Evolutionary conservation across 345 rosid species (phyloP), one percentile per base, ranked within the genome.

Genomic region (Salix viminalis): DNA sequence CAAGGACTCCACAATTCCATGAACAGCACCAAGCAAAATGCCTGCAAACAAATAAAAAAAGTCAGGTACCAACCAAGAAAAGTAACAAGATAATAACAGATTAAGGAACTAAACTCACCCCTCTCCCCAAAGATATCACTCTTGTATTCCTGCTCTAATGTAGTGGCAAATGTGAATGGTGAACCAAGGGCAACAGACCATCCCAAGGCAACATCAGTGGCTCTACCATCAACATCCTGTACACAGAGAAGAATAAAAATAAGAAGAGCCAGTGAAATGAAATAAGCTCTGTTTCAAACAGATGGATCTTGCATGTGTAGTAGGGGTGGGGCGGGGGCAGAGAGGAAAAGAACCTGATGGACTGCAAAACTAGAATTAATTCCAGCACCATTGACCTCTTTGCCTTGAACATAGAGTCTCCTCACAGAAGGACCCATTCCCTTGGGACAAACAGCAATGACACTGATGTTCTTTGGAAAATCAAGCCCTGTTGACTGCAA

Each of bases 341-440:
- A n/a, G 73, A 70, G 42, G 60, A 34, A 75, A 41, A 26, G 46
- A 32, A 91, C 97, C 97, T 91, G 97, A 79, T 94, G 98, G 23
- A 92, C 97, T 14, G 88, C 98, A 78, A 94, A 94, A 85, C 97
- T 92, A 69, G 98, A 85, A 75, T 94, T 94, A 80, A 94, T 94
- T 83, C 98, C 98, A 66, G 97, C 98, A 81, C 98, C 98, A 79
- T 94, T 94, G 52, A 94, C 78, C 86, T 92, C 96, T 90, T 91
- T 92, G 62, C 98, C 98, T 79, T 94, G 98, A 52, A 94, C 96
- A 28, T 94, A 94, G 64, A 94, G 97, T 71, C 97, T 94, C 82
- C 98, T 87, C 37, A 94, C 97, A 65, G 98, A 94, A 64, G 97
- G 98, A 68, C 98, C 98, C 98, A 94, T 94, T 62, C 97, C 97